phyloP scores from a whole-genome alignment of 805 yeast species.

The Hanseniaspora vineae region DNA sequence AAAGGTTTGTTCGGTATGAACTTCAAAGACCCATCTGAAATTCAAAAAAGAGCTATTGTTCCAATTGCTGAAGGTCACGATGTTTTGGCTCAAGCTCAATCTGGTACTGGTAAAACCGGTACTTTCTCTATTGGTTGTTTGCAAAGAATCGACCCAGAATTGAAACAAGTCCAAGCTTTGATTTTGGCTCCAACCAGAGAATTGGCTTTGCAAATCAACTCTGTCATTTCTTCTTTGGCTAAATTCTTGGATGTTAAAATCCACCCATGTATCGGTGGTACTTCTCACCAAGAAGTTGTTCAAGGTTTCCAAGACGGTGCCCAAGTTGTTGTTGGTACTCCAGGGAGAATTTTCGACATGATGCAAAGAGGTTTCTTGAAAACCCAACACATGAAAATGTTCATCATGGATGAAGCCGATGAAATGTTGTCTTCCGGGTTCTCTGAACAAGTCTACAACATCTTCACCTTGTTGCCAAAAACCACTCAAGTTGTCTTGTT shows the following conservation, averaged over 20 bases:
- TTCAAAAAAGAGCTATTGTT: conserved; percentile 93
- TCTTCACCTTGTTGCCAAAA: conserved; percentile 72
- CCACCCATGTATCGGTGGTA: conserved; percentile 98
- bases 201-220: conserved; percentile 91
- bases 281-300: conserved; percentile 76
- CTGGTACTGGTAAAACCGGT: conserved; percentile 99
- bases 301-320: conserved; percentile 75
- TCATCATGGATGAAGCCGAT: conserved; percentile 96
- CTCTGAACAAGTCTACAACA: conserved; percentile 89
- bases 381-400: conserved; percentile 80
- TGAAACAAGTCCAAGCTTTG: conserved; percentile 77
- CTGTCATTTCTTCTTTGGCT: conserved; percentile 82
- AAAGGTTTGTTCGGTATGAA: conserved; percentile 77
- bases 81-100: conserved; percentile 96
- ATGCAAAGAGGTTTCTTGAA: conserved; percentile 77
- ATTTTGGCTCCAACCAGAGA: conserved; percentile 96
- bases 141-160: conserved; percentile 59
- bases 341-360: conserved; percentile 96
- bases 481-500: conserved; percentile 86
- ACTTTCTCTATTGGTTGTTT: conserved; percentile 82
- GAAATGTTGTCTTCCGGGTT: conserved; percentile 83
- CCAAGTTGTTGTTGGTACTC: conserved; percentile 94
- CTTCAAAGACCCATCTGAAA: conserved; percentile 92
- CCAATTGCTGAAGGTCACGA: conserved; percentile 93
- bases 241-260: conserved; percentile 80